A percentile compares a stretch with the other conserved stretches of the same genome.
phyloP scores from a whole-genome alignment of 257 asterid species.

The Cordia subcordata region DNA sequence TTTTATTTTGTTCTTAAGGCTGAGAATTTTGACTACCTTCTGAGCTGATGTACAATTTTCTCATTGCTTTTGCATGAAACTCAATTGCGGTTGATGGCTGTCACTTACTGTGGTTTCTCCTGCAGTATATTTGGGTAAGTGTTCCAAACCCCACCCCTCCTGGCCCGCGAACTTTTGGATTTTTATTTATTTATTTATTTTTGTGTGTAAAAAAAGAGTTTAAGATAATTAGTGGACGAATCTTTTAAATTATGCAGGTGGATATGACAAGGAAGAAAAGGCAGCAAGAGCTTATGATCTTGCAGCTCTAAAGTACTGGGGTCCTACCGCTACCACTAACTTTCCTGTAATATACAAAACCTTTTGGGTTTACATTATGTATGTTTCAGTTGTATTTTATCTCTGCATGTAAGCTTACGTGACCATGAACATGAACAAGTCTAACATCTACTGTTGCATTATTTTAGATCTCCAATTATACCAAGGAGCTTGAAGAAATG shows the following conservation, averaged over 20 bases:
- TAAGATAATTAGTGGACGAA: constrained; percentile 8
- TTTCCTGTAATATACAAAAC: constrained; percentile 48
- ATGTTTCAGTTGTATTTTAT: neutral
- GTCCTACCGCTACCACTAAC: constrained; percentile 86
- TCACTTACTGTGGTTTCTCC: constrained; percentile 18
- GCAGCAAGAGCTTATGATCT: constrained; percentile 89
- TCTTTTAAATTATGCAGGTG: constrained; percentile 44
- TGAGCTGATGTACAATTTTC: constrained; percentile 9
- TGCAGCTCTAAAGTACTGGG: constrained; percentile 97
- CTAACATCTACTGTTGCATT: constrained; percentile 3
- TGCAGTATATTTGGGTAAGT: constrained; percentile 89
- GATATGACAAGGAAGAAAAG: constrained; percentile 90
- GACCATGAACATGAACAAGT: neutral
- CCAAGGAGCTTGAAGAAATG: constrained; percentile 82
- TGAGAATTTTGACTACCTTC: constrained; percentile 14
- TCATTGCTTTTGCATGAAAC: constrained; percentile 32
- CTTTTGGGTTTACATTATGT: neutral
- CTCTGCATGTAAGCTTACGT: constrained; percentile 10
- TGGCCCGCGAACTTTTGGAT: too few species aligned
- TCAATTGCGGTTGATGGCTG: constrained; percentile 27
- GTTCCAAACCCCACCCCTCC: too few species aligned
- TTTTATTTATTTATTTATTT: neutral
- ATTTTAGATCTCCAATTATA: constrained; percentile 56
- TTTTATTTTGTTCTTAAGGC: constrained; percentile 2
- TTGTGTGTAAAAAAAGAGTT: neutral